Base-by-base conservation (phyloP, 2,329 filamentous ascomycete species). In the Penicillium sclerotiorum region DNA sequence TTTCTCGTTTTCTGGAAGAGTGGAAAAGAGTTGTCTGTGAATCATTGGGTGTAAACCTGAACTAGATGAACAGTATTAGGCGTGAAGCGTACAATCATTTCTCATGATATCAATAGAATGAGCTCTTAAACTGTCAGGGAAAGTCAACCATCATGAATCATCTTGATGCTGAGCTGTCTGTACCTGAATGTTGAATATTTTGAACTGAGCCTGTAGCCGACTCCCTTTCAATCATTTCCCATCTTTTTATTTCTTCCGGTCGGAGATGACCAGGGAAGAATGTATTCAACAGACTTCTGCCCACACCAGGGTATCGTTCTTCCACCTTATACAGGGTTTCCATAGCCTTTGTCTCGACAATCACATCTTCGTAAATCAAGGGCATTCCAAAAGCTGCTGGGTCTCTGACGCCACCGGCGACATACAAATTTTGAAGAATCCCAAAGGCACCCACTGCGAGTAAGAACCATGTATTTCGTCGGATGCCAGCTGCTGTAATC, bases 401-500 rank as follows among this genome's bases (percentile, higher is more conserved):
- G 12, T 18, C 7, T 33, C 40, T 25, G 7, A 15, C 15, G 12
- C 8, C 13, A 3, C 40, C 40, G 13, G 40, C 40, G 8, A 32
- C 40, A 32, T 32, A 44, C 8, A 44, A 12, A 33, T 52, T 52
- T 27, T 52, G 38, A 7, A 49, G 12, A 11, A 52, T 52, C 13
- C 49, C 49, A 12, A 75, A 55, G 3, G 62, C 65, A 0, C 75
- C 74, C 4, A 76, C 63, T 0, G 61, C 70, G 5, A 77, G 58
- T 8, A 77, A 56, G 50, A 63, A 75, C 73, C 74, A 78, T 1
- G 70, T 64, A 30, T 75, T 52, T 4, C 63, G 27, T n/a, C 67
- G 60, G 2, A 74, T 35, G 0, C 70, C 73, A 0, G 70, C 59
- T 0, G 68, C 71, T 1, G 67, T 69, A 20, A 77, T 71, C 1